These are phyloP conservation scores for Xylariaceae sp. DNA, from an alignment of 2,329 filamentous ascomycete species.

Conservation along the genomic window DNA sequence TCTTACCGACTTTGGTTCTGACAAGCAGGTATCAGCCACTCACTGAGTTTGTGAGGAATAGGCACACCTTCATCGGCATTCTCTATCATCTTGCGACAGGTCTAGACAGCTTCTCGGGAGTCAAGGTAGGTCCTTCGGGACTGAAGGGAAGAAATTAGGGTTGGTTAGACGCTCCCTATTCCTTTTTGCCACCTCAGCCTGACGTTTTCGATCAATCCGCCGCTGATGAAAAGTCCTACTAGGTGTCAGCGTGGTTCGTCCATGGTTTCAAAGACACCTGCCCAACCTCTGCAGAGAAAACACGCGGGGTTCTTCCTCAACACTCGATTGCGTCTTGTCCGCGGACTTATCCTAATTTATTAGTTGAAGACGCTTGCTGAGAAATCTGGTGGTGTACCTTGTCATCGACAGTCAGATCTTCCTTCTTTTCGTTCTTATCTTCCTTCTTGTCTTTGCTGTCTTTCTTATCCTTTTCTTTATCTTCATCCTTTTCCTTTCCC, in stretches of 20 bases:
- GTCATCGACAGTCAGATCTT: constrained; percentile 41
- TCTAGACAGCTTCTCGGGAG: neutral
- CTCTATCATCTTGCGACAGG: neutral
- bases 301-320: constrained; percentile 75
- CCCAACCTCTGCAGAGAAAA: constrained; percentile 81
- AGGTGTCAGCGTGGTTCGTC: constrained; percentile 26
- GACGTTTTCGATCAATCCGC: constrained; percentile 78
- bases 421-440: constrained; percentile 47
- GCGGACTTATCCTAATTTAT: constrained; percentile 48
- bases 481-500: constrained; percentile 53
- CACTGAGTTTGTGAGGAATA: neutral
- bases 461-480: constrained; percentile 54
- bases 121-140: constrained; percentile 63
- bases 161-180: constrained; percentile 82
- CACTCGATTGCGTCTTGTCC: constrained; percentile 41
- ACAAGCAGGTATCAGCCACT: neutral
- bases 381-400: constrained; percentile 34
- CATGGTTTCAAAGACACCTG: neutral
- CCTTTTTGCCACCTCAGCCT: constrained; percentile 78
- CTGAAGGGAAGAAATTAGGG: constrained; percentile 82
- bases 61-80: neutral
- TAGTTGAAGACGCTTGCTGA: neutral
- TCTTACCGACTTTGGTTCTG: neutral
- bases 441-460: constrained; percentile 40
- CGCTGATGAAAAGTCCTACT: constrained; percentile 83